A percentile compares a stretch with the other conserved stretches of the same genome.
Evolutionary conservation across 1,139 yeast genomes (phyloP).

Genomic region (Zygoascus meyerae): DNA sequence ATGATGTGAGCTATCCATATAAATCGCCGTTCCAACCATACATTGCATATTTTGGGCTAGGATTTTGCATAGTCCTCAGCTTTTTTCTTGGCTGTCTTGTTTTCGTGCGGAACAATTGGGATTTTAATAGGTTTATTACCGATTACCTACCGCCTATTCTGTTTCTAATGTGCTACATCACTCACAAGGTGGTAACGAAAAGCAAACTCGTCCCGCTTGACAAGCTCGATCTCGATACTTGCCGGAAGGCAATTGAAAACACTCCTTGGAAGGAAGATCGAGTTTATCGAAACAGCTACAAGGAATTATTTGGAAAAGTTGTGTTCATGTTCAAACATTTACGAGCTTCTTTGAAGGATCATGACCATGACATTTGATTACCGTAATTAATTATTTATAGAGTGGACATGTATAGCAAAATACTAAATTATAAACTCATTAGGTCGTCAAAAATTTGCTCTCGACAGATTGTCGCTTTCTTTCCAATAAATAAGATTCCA

Average conservation of each 20-base stretch:
- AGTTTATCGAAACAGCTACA: constrained; percentile 23
- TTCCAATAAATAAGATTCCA: constrained; percentile 45
- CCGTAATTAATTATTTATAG: neutral
- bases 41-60: constrained; percentile 60
- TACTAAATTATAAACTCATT: neutral
- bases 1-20: constrained; percentile 52
- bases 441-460: constrained; percentile 20
- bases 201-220: constrained; percentile 54
- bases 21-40: constrained; percentile 75
- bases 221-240: constrained; percentile 69
- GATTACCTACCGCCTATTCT: constrained; percentile 61
- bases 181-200: constrained; percentile 51
- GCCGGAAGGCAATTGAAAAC: constrained; percentile 56
- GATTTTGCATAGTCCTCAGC: constrained; percentile 51
- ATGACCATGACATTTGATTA: neutral
- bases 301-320: constrained; percentile 10
- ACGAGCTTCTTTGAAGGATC: neutral
- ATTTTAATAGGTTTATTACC: constrained; percentile 56
- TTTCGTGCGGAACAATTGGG: constrained; percentile 57
- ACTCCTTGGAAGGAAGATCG: constrained; percentile 37
- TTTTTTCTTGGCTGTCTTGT: constrained; percentile 64
- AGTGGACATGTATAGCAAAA: neutral
- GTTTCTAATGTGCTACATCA: constrained; percentile 48
- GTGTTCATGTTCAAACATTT: constrained; percentile 2
- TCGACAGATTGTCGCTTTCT: constrained; percentile 43